phyloP scores from a whole-genome alignment of 164 flowering plant species.

The Taxillus chinensis region DNA sequence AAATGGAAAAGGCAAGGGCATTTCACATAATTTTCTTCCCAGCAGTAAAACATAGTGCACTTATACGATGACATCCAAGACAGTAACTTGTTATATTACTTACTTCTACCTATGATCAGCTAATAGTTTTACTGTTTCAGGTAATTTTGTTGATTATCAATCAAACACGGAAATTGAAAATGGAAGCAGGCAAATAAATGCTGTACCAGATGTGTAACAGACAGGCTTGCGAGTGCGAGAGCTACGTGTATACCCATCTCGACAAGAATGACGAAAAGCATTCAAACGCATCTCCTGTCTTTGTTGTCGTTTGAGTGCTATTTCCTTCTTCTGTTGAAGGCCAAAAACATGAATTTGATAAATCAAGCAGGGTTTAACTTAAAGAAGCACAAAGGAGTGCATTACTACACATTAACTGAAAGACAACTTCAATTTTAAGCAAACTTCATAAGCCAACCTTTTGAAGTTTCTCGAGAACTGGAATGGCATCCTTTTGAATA shows the following conservation, averaged over 20 bases:
- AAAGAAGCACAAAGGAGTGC: neutral
- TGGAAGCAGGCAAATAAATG: neutral
- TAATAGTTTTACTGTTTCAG: too few relatives aligned
- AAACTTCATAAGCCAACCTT: constrained; percentile 32
- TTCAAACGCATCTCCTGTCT: constrained; percentile 32
- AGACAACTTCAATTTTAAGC: neutral
- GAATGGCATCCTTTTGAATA: constrained; percentile 44
- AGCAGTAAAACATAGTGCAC: too few relatives aligned
- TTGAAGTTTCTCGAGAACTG: constrained; percentile 50
- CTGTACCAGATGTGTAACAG: constrained; percentile 65
- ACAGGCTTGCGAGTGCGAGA: constrained; percentile 52
- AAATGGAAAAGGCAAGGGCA: too few relatives aligned
- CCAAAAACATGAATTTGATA: neutral
- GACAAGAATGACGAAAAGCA: constrained; percentile 18
- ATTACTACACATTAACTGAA: neutral
- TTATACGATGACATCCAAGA: too few relatives aligned
- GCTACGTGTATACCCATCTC: constrained; percentile 30
- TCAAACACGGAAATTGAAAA: too few relatives aligned
- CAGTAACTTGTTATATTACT: too few relatives aligned
- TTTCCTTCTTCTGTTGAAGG: constrained; percentile 57
- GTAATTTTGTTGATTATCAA: too few relatives aligned
- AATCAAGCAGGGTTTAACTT: neutral
- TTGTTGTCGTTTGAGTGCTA: constrained; percentile 33
- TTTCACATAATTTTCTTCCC: too few relatives aligned
- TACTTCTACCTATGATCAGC: too few relatives aligned